Evolutionary conservation across 2,329 filamentous ascomycete genomes (phyloP).

Genomic region (Lecanoromycetidae sp.): DNA sequence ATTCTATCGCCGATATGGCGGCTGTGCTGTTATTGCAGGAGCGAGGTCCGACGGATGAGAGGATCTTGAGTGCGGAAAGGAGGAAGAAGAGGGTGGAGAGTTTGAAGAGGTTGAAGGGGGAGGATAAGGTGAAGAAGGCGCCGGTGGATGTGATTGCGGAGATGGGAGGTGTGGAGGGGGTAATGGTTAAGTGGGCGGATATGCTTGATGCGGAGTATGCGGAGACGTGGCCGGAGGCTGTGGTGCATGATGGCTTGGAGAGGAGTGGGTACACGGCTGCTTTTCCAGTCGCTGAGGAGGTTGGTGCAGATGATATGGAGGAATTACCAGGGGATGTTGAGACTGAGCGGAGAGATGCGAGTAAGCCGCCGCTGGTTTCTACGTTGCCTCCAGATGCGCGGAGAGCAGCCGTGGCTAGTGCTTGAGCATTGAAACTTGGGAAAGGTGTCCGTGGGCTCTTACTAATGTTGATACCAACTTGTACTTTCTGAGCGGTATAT

Average conservation of each 20-base stretch:
- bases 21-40: background rate
- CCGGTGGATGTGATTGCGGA: conserved; percentile 22
- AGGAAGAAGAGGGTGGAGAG: background rate
- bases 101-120: background rate
- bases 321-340: too few species aligned
- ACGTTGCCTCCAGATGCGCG: too few species aligned
- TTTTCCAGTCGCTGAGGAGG: conserved; percentile 3
- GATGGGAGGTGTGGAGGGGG: conserved; percentile 17
- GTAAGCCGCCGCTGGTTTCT: too few species aligned
- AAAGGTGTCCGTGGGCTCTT: too few species aligned
- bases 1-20: conserved; percentile 42
- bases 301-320: too few species aligned
- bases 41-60: background rate
- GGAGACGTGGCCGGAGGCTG: conserved; percentile 31
- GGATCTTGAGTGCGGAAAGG: conserved; percentile 29
- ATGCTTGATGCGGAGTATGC: conserved; percentile 33
- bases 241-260: conserved; percentile 32
- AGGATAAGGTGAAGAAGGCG: conserved; percentile 16
- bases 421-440: too few species aligned
- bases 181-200: conserved; percentile 37
- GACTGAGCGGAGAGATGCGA: too few species aligned
- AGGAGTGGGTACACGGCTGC: conserved; percentile 21
- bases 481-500: too few species aligned
- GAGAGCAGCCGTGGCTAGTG: too few species aligned
- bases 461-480: too few species aligned